Evolutionary conservation across 371 early-diverging fungal species (phyloP).

Genomic region (Phascolomyces articulosus): DNA sequence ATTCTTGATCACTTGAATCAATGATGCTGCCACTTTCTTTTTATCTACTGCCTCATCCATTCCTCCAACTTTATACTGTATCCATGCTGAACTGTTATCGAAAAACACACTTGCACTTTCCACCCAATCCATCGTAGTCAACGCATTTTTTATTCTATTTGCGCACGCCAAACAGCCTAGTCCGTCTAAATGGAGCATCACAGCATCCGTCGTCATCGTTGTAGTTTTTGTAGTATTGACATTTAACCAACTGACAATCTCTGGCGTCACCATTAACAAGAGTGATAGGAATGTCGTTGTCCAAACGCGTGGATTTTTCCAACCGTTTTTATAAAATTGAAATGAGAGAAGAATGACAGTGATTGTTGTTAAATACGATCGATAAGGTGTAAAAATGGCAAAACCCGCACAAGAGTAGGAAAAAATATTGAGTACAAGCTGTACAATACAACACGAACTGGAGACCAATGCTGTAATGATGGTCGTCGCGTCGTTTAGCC

Average conservation of each 20-base stretch:
- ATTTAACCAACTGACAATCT: slow-evolving; percentile 27
- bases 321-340: slow-evolving; percentile 22
- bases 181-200: slow-evolving; percentile 37
- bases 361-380: slow-evolving; percentile 33
- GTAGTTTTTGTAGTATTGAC: neutral
- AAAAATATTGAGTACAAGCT: slow-evolving; percentile 53
- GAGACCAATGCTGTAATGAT: slow-evolving; percentile 41
- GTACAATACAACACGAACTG: slow-evolving; percentile 60
- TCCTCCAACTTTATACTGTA: neutral
- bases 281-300: slow-evolving; percentile 19
- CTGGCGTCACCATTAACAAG: slow-evolving; percentile 39
- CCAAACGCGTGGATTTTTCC: slow-evolving; percentile 12
- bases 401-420: slow-evolving; percentile 64
- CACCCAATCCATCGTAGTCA: slow-evolving; percentile 30
- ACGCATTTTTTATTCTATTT: slow-evolving; percentile 43
- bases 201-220: neutral
- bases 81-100: slow-evolving; percentile 33
- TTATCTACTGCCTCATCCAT: neutral
- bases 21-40: neutral
- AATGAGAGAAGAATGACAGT: slow-evolving; percentile 28
- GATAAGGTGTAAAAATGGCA: slow-evolving; percentile 53
- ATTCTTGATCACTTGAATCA: slow-evolving; percentile 6
- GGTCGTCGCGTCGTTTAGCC: neutral
- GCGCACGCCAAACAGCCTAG: slow-evolving; percentile 58
- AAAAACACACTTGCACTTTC: slow-evolving; percentile 40